Conservation (phyloP, 2,329 filamentous ascomycete species). For the Drechslerella coelobrocha region DNA sequence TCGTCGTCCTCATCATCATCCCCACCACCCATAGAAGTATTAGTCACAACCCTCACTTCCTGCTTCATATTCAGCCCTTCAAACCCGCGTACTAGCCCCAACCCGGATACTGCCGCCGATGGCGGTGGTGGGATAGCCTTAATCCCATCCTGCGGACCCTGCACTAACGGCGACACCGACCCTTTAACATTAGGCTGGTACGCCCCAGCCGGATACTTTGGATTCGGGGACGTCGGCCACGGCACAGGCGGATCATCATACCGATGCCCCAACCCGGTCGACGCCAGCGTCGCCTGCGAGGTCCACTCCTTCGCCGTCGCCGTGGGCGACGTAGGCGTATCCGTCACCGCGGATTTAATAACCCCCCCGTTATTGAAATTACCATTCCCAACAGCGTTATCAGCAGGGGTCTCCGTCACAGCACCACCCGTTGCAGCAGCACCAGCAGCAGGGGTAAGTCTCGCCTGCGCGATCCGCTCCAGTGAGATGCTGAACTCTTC, state of each 20-base stretch:
- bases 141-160: constrained; percentile 1
- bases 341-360: constrained; percentile 21
- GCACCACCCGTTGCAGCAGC: constrained; percentile 1
- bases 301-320: constrained; percentile 48
- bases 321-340: constrained; percentile 39
- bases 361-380: constrained; percentile 11
- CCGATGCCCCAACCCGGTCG: constrained; percentile 27
- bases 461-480: constrained; percentile 35
- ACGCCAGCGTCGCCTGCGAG: constrained; percentile 47
- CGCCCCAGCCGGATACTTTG: constrained; percentile 31
- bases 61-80: constrained; percentile 29
- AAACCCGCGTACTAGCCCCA: constrained; percentile 33
- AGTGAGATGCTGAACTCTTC: constrained; percentile 45
- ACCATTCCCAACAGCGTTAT: not conserved
- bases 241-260: constrained; percentile 44
- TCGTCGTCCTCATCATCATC: constrained; percentile 35
- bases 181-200: constrained; percentile 30
- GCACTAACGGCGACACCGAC: not conserved
- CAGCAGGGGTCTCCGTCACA: not conserved
- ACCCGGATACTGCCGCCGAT: not conserved
- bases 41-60: constrained; percentile 8
- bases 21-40: not conserved
- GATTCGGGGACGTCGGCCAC: constrained; percentile 32
- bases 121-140: constrained; percentile 27
- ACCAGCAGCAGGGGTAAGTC: constrained; percentile 1